A percentile compares a stretch with the other conserved stretches of the same genome.
phyloP scores from a whole-genome alignment of 164 flowering plant species.

The Vitis vinifera region DNA sequence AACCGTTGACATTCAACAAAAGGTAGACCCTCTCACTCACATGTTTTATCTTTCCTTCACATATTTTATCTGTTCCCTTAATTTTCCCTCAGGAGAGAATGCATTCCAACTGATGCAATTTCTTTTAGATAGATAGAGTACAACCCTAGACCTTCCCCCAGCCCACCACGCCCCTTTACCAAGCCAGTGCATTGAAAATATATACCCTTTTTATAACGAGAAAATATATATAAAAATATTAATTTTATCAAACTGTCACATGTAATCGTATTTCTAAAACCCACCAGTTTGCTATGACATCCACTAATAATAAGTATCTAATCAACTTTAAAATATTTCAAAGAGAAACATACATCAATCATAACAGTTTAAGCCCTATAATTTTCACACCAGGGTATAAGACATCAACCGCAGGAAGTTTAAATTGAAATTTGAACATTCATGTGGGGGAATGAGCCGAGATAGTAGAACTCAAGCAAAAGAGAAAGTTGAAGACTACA shows the following conservation, averaged over 20 bases:
- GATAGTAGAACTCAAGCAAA: neutral
- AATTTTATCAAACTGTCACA: neutral
- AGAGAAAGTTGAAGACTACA: neutral
- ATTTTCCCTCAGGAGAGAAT: no score
- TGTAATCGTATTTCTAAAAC: neutral
- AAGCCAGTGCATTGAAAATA: no score
- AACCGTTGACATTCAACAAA: no score
- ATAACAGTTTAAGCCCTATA: neutral
- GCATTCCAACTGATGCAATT: no score
- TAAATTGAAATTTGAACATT: neutral
- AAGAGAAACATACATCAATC: neutral
- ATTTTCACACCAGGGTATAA: neutral
- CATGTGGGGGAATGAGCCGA: neutral
- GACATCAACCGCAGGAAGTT: neutral
- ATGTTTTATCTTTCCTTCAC: neutral
- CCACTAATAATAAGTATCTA: neutral
- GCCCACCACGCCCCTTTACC: no score
- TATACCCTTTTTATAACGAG: no score
- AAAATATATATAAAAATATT: neutral
- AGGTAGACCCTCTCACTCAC: no score
- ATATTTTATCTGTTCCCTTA: no score
- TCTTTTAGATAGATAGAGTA: no score
- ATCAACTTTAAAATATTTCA: neutral
- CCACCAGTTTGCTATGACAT: neutral
- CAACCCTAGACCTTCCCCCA: no score